Evolutionary conservation across 2,329 filamentous ascomycete species (phyloP).

Genomic region (Penicillium freii): DNA sequence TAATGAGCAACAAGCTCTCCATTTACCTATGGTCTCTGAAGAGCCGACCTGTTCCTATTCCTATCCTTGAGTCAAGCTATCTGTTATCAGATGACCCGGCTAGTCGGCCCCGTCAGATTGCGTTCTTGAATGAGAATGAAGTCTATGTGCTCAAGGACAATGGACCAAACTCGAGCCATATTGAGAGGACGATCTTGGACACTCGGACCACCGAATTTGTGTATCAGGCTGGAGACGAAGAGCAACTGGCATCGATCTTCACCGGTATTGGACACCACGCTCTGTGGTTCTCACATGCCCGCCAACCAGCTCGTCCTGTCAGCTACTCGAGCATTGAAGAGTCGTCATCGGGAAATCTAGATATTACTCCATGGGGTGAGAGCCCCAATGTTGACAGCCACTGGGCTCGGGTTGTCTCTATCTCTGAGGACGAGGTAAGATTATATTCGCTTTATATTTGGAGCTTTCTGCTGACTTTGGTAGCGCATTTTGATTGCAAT

Average conservation of each 20-base stretch:
- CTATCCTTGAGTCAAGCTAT: slow-evolving; percentile 41
- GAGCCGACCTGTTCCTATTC: slow-evolving; percentile 35
- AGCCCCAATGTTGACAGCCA: slow-evolving; percentile 37
- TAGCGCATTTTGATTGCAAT: slow-evolving; percentile 61
- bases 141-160: slow-evolving; percentile 44
- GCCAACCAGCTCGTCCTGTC: slow-evolving; percentile 24
- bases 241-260: slow-evolving; percentile 40
- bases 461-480: slow-evolving; percentile 14
- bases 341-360: slow-evolving; percentile 14
- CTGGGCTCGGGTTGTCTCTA: slow-evolving; percentile 39
- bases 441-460: background rate
- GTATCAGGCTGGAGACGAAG: slow-evolving; percentile 33
- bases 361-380: slow-evolving; percentile 29
- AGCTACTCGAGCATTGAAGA: slow-evolving; percentile 34
- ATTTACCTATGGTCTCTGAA: slow-evolving; percentile 68
- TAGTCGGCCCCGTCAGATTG: slow-evolving; percentile 46
- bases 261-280: slow-evolving; percentile 34
- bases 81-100: slow-evolving; percentile 30
- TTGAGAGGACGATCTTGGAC: slow-evolving; percentile 37
- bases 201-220: slow-evolving; percentile 32
- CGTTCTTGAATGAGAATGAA: slow-evolving; percentile 45
- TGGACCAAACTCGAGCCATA: slow-evolving; percentile 29
- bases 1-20: slow-evolving; percentile 66
- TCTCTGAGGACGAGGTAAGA: slow-evolving; percentile 43
- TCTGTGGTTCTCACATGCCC: slow-evolving; percentile 40